Evolutionary conservation across 495 filamentous ascomycete species (phyloP), one percentile per base, ranked within the genome.

Genomic region (Chaetomium tenue): DNA sequence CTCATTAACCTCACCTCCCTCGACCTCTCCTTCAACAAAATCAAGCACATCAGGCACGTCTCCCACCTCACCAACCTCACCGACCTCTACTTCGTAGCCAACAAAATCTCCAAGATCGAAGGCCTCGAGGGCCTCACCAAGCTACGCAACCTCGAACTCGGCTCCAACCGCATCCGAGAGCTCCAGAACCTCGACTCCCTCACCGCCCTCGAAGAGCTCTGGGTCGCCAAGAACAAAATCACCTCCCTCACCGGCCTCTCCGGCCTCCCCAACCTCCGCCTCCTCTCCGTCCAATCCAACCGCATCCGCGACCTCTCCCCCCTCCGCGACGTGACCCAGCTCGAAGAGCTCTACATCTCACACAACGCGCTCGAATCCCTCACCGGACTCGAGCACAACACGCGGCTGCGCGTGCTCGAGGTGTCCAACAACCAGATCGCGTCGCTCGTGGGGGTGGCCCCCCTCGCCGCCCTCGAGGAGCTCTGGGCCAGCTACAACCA

Each of bases 181-280:
- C 93, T 99, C 53, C 83, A 95, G 72, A 94, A 94, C 70, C 83
- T 99, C 39, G 90, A 93, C 26, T 83, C 81, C 6, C 78, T 99
- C 64, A 84, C 77, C 5, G 81, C 83, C 3, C 75, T 99, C 48
- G 88, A 97, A 73, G 83, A 97, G 72, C 82, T 99, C 15, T 99
- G 95, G 95, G 79, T 99, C 9, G 94, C 93, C 42, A 97, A 97
- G 83, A 99, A 99, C 75, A 97, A 97, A 72, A 97, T 99, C 70
- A 90, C 88, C 2, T 86, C 92, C 74, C 82, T 98, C 60, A 88
- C 87, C 71, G 89, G 74, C 62, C 82, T 98, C 37, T 81, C 83
- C 37, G 81, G 81, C 18, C 83, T 99, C 33, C 77, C 84, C 18
- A 91, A 89, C 76, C 87, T 99, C 61, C 87, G 87, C 66, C 90